Evolutionary conservation across 2,329 filamentous ascomycete species (phyloP), one percentile per base, ranked within the genome.

Genomic region (Arachnomyces sp.): DNA sequence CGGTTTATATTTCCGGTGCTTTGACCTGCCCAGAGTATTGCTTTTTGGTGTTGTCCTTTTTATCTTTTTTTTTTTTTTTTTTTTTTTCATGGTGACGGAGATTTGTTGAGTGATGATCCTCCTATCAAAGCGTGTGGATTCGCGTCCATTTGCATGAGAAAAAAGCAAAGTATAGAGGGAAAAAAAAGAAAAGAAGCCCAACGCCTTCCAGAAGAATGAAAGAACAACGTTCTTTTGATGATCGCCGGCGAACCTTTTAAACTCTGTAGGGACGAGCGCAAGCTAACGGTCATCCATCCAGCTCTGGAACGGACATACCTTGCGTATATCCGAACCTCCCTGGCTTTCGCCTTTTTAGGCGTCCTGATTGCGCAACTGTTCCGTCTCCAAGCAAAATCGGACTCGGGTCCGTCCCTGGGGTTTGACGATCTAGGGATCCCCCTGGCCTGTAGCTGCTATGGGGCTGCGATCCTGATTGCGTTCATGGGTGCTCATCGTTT

Each of bases 221-320:
- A 9, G 9, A 25, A 5, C 5, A 25, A 5, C 9, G 31, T 33
- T n/a, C 41, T 31, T 38, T 13, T 18, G 16, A 31, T 21, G 15
- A 28, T 29, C 35, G 29, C 37, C 25, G n/a, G 14, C 7, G 18
- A 28, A 34, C 17, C 18, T 30, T 9, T 17, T 34, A 28, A 14
- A 21, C 21, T 37, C 31, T 32, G 28, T 9, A 9, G 21, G 21
- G 6, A 25, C 28, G 14, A 36, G 9, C 28, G 12, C 14, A 13
- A 13, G 17, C 43, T 39, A 29, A 46, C 28, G 16, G 8, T 12
- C 5, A 31, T 35, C 7, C 5, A 11, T 18, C 28, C 51, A 86
- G 83, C 84, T 29, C 73, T 86, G 40, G 82, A 88, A 61, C 71
- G 83, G 42, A 88, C 83, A 13, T 88, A 82, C 54, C 74, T 88